phyloP scores from a whole-genome alignment of 352 stramenopile genomes.

The Globisporangium abappressorium region DNA sequence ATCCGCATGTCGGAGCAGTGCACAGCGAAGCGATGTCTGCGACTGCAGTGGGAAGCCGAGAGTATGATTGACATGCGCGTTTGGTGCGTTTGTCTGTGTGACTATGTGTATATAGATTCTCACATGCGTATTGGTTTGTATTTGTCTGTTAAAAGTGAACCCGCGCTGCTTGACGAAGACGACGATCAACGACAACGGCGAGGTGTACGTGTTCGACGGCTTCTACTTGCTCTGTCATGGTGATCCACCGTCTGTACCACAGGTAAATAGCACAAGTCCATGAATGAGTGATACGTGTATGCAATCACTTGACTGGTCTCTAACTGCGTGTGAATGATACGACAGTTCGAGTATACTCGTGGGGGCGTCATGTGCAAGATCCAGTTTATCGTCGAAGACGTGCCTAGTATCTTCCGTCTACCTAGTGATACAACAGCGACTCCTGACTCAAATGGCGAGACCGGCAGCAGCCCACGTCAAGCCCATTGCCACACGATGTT shows the following conservation, averaged over 20 bases:
- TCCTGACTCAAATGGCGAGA: slow-evolving; percentile 10
- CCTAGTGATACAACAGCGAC: slow-evolving; percentile 22
- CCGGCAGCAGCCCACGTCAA: slow-evolving; percentile 20
- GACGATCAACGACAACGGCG: slow-evolving; percentile 53
- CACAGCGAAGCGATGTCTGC: slow-evolving; percentile 61
- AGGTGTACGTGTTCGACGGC: slow-evolving; percentile 80
- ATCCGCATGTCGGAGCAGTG: slow-evolving; percentile 65
- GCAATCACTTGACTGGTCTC: not conserved
- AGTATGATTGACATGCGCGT: slow-evolving; percentile 32
- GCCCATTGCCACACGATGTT: slow-evolving; percentile 56
- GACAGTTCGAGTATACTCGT: slow-evolving; percentile 81
- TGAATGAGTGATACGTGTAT: not conserved
- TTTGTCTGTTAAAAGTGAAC: slow-evolving; percentile 47
- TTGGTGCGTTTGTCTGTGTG: not conserved
- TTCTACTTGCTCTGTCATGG: slow-evolving; percentile 82
- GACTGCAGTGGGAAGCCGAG: slow-evolving; percentile 77
- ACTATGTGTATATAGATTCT: not conserved
- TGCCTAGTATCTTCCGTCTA: slow-evolving; percentile 45
- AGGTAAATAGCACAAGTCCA: slow-evolving; percentile 27
- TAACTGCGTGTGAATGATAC: not conserved
- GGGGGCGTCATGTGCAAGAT: slow-evolving; percentile 78
- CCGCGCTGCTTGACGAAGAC: slow-evolving; percentile 71
- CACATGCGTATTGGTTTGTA: not conserved
- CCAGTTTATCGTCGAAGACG: slow-evolving; percentile 57
- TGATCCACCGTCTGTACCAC: slow-evolving; percentile 48